Base-by-base conservation (phyloP, 1,284 basidiomycete genomes). In the Thecaphora thlaspeos region DNA sequence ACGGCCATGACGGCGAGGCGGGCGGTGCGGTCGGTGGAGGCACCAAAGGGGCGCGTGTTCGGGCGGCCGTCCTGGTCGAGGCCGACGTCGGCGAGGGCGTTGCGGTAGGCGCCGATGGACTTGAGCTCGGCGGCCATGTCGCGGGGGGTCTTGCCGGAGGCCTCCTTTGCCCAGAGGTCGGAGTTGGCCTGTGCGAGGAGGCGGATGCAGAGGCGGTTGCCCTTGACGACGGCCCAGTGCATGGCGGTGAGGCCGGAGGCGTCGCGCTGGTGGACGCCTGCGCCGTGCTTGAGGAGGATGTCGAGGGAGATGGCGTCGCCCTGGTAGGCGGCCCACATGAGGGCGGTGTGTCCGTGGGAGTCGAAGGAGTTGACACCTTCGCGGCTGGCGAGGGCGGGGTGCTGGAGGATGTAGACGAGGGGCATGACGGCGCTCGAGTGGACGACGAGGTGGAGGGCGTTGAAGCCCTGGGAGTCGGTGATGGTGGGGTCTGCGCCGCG, bases 271-370 rank as follows among this genome's bases (percentile, higher is more conserved):
- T 85, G 85, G 1, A 88, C 82, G 50, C 85, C 88, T 2, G 93
- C 91, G 9, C 91, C 91, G 66, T 94, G 90, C 51, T 87, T 85
- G 47, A 99, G 83, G 18, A 99, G 80, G 30, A 98, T 80, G 61
- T 96, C 91, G 2, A 98, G 91, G 0, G 89, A 92, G 21, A 98
- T 84, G 1, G 91, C 92, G 73, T 99, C 95, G 41, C 94, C 94
- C 78, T 98, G 95, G 80, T 97, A 98, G 4, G 92, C 91, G 2
- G 95, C 95, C 95, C 95, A 98, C 90, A 97, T 96, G 48, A 99
- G 83, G 0, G 90, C 84, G 0, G 94, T 97, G 75, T 98, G 95
- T 0, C 94, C 94, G 37, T 92, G 89, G 1, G 86, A 82, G 78
- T 99, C 95, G 40, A 54, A 46, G 3, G 52, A 51, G 36, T 77